Evolutionary conservation across 805 yeast genomes (phyloP), one percentile per base, ranked within the genome.

Genomic region (Zygoascus ofunaensis): DNA sequence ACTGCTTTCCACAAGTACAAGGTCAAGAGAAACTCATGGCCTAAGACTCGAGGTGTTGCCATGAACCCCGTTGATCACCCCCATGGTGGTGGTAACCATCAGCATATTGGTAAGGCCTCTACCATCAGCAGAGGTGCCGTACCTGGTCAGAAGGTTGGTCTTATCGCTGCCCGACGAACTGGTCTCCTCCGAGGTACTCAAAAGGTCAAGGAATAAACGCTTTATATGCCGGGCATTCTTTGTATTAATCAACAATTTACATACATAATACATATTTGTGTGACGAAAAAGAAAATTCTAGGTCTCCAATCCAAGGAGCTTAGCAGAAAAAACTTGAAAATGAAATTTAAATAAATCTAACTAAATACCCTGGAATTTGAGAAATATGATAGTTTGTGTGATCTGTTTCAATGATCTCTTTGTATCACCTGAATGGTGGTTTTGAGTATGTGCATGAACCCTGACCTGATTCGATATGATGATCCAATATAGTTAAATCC

Each of bases 81-180:
- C 73, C 98, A 90, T 75, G 98, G 98, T 86, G 97, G 98, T 90
- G 98, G 98, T 90, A 89, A 89, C 95, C 97, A 90, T 77, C 97
- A 90, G 80, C 97, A 90, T 75, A 90, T 89, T 78, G 97, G 97
- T 87, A 90, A 90, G 82, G 97, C 97, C 68, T 90, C 97, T 65
- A 90, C 97, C 68, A 90, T 90, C 66, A 82, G 95, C 63, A 87
- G 97, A 84, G 95, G 95, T 74, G 97, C 97, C 61, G 97, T 90
- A 71, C 78, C 98, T 67, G 98, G 98, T 86, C 98, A 90, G 80
- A 90, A 90, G 94, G 95, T 94, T 71, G 98, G 98, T 90, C 87
- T 90, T 72, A 92, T 90, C 73, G 98, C 98, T 67, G 98, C 98
- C 73, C 87, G 98, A 87, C 87, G 98, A 83, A 90, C 97, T 67